Conservation (phyloP, 495 filamentous ascomycete genomes). For the Hypoxylon cercidicola region DNA sequence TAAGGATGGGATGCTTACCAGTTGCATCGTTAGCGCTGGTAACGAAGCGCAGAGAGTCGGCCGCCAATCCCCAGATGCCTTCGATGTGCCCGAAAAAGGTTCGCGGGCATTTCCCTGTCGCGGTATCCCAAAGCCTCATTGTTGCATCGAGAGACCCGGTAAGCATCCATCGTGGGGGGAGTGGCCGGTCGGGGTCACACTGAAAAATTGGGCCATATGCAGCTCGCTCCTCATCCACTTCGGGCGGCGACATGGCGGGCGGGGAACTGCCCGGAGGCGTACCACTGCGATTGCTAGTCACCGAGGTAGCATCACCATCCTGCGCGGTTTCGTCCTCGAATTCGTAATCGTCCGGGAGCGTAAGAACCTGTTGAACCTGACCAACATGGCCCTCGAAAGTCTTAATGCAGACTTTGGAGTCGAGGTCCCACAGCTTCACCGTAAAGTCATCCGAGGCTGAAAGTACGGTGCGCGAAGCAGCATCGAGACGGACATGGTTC, state of each 20-base stretch:
- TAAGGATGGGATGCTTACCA: constrained; percentile 57
- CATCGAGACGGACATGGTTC: constrained; percentile 88
- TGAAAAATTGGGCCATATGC: constrained; percentile 69
- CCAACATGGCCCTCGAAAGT: constrained; percentile 94
- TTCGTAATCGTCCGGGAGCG: constrained; percentile 85
- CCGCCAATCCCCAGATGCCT: constrained; percentile 93
- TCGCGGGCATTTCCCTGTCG: constrained; percentile 80
- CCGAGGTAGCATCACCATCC: constrained; percentile 64
- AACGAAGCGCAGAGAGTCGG: constrained; percentile 88
- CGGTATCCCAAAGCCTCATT: constrained; percentile 92
- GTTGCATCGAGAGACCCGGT: constrained; percentile 91
- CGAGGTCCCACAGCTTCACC: constrained; percentile 91
- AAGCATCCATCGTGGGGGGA: constrained; percentile 88
- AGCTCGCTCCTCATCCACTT: constrained; percentile 56
- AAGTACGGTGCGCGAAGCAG: constrained; percentile 81
- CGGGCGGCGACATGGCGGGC: constrained; percentile 20
- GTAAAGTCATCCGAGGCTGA: constrained; percentile 95
- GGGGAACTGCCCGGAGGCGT: constrained; percentile 43
- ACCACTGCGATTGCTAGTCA: constrained; percentile 52
- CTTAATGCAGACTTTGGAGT: constrained; percentile 78
- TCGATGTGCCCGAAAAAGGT: constrained; percentile 98
- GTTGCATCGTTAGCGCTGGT: constrained; percentile 91
- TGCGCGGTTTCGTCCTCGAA: constrained; percentile 76
- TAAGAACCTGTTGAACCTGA: constrained; percentile 89
- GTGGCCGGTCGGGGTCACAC: constrained; percentile 64